phyloP scores from a whole-genome alignment of 192 early-diverging fungal genomes.

The Coemansia sp. region DNA sequence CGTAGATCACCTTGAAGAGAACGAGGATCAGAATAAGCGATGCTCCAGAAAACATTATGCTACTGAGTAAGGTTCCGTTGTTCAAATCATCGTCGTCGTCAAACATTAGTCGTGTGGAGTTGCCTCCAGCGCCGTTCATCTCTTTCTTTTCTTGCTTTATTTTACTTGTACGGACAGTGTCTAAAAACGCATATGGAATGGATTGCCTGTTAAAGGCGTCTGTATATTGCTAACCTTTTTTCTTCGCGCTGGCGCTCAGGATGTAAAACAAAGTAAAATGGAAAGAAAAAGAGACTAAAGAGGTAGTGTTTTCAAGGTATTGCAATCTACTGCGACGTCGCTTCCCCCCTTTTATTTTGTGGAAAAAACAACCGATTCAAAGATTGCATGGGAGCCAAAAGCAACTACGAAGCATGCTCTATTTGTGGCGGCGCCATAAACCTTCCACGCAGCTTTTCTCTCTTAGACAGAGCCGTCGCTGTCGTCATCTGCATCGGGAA shows the following conservation, averaged over 20 bases:
- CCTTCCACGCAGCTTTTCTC: no score
- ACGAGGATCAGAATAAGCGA: constrained; percentile 25
- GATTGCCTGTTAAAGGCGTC: no score
- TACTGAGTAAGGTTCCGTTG: constrained; percentile 29
- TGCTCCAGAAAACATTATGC: constrained; percentile 30
- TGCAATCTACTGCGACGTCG: not conserved
- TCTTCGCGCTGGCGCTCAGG: no score
- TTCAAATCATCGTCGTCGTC: constrained; percentile 49
- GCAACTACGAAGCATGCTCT: not conserved
- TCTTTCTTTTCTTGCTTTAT: not conserved
- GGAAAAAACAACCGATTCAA: not conserved
- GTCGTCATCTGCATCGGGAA: constrained; percentile 47
- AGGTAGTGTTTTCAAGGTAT: not conserved
- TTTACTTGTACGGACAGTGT: no score
- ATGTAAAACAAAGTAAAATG: not conserved
- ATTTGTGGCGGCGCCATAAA: not conserved
- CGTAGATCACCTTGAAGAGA: constrained; percentile 50
- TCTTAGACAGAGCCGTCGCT: not conserved
- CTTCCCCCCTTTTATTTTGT: no score
- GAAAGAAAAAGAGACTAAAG: not conserved
- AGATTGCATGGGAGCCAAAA: not conserved
- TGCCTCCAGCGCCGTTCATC: constrained; percentile 50
- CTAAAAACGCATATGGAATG: no score
- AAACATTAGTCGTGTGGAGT: constrained; percentile 46
- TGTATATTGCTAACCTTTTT: no score